These are phyloP conservation scores for Asterophora parasitica DNA, from an alignment of 768 basidiomycete species.

Conservation along the genomic window DNA sequence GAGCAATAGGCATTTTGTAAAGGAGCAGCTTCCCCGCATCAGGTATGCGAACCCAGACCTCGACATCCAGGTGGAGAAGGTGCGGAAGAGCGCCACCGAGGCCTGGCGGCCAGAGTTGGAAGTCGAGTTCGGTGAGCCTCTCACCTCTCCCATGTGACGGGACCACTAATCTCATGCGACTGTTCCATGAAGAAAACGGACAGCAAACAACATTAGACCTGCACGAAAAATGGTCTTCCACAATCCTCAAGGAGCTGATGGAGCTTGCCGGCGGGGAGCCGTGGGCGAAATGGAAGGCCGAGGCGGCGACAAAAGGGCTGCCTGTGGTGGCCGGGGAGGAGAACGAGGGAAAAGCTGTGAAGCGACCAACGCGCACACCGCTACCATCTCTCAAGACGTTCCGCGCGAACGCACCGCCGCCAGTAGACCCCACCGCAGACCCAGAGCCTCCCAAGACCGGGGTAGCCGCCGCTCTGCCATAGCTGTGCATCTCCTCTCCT, in stretches of 20 bases:
- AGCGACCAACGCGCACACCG: conserved; percentile 17
- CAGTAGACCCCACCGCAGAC: conserved; percentile 11
- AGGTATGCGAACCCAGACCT: conserved; percentile 70
- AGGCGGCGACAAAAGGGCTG: conserved; percentile 40
- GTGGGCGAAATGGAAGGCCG: conserved; percentile 54
- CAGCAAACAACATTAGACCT: conserved; percentile 44
- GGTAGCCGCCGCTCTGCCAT: conserved; percentile 24
- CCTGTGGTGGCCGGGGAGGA: conserved; percentile 47
- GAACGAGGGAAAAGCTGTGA: conserved; percentile 18
- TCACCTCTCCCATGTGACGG: background rate
- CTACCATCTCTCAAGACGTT: conserved; percentile 23
- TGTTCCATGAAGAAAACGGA: conserved; percentile 42
- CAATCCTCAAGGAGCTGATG: conserved; percentile 69
- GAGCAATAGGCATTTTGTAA: conserved; percentile 62
- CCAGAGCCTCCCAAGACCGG: conserved; percentile 16
- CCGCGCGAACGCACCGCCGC: conserved; percentile 4
- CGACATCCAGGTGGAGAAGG: conserved; percentile 53
- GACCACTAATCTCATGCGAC: background rate
- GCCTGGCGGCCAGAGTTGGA: conserved; percentile 57
- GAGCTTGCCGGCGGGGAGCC: conserved; percentile 54
- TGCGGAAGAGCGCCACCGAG: conserved; percentile 48
- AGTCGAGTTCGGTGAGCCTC: conserved; percentile 58
- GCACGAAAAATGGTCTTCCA: conserved; percentile 63
- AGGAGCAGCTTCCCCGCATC: conserved; percentile 74
- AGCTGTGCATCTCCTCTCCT: background rate